Evolutionary conservation across 148 eudicot species (phyloP), one percentile per base, ranked within the genome.

Genomic region (Tetragonia tetragonoides): DNA sequence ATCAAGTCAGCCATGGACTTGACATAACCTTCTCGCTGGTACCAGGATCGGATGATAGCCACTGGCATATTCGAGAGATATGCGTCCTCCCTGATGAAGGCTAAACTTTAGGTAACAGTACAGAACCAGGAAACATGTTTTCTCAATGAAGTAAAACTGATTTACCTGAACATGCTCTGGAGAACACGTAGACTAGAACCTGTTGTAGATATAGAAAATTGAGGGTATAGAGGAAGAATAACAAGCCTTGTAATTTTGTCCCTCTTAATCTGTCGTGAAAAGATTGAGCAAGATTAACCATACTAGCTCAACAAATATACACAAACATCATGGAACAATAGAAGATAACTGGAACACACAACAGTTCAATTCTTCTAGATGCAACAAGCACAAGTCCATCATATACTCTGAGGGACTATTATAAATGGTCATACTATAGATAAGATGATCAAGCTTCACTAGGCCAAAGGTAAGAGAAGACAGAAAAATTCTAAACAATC

Each of bases 1-100:
- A 96, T 93, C 87, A 96, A 87, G 82, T 93, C 92, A 56, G 99
- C 99, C 99, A 96, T 96, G 66, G 98, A 96, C 74, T 86, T 89
- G 77, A 93, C 79, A 76, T 96, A 96, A 72, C 99, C 99, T 89
- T 87, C 88, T 47, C 98, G 89, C 74, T 96, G 99, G 80, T 96
- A 96, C 99, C 99, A 93, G 39, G 99, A 93, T 76, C 87, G 86
- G 63, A 96, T 96, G 75, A 93, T 88, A 44, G 99, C 87, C 63
- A 90, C 92, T 39, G 97, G 98, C 57, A 96, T 72, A 65, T 86
- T 87, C 54, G 98, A 91, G 72, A 96, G 87, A 81, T 81, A 81
- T 21, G 87, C 75, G 69, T 96, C 98, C 67, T 91, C 86, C 88
- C 99, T 93, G 87, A 70, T 41, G 73, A 66, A 8, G 47, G 69